These are phyloP conservation scores for Scutellaria barbata DNA, from an alignment of 257 asterid genomes.

Conservation along the genomic window DNA sequence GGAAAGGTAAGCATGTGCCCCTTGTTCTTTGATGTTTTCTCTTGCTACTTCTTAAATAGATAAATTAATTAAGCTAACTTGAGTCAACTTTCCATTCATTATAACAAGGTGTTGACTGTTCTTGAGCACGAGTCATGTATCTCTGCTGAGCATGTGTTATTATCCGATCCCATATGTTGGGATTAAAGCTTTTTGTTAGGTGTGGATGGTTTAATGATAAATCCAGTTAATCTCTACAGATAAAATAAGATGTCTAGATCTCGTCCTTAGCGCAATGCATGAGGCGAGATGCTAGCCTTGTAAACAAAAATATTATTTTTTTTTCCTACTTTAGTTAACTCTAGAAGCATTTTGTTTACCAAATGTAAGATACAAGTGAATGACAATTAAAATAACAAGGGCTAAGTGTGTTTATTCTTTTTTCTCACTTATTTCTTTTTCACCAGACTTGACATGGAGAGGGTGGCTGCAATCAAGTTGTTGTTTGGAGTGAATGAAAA, in stretches of 20 bases:
- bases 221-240: neutral
- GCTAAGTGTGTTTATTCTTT: neutral
- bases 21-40: constrained; percentile 24
- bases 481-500: constrained; percentile 61
- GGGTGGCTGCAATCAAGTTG: constrained; percentile 64
- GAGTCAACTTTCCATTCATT: constrained; percentile 24
- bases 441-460: constrained; percentile 64
- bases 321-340: neutral
- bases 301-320: neutral
- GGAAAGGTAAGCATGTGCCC: constrained; percentile 55
- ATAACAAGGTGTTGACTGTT: neutral
- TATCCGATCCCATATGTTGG: too few relatives aligned
- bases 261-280: neutral
- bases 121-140: constrained; percentile 15
- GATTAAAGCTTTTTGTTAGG: too few relatives aligned
- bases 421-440: constrained; percentile 39
- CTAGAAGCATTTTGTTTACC: neutral
- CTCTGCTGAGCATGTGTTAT: too few relatives aligned
- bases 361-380: neutral
- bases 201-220: too few relatives aligned
- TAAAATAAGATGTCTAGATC: neutral
- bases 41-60: constrained; percentile 16
- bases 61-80: constrained; percentile 24
- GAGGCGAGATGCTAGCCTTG: neutral
- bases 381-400: neutral